Percentiles rank a stretch among this genome's conserved stretches.
These are phyloP conservation scores for Lichtheimia ramosa DNA, from an alignment of 371 early-diverging fungal genomes.

Conservation along the genomic window DNA sequence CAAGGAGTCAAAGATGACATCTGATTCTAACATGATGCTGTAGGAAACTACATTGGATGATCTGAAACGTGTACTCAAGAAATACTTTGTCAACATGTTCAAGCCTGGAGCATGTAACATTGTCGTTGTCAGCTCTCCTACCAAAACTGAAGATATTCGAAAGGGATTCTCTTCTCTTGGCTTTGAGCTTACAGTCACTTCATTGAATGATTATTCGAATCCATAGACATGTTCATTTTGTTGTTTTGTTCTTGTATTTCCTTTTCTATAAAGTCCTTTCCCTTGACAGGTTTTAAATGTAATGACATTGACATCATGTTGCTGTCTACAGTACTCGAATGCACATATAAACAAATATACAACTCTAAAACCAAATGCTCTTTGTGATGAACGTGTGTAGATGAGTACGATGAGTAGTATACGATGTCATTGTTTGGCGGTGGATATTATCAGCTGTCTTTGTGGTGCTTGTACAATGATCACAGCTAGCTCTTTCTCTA, in stretches of 20 bases:
- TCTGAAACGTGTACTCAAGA: conserved; percentile 35
- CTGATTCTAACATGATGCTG: not conserved
- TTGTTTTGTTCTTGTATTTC: not conserved
- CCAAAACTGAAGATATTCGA: conserved; percentile 51
- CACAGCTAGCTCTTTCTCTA: too few species aligned
- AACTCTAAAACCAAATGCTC: too few species aligned
- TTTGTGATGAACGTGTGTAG: too few species aligned
- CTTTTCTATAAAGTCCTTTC: not conserved
- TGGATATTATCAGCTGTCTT: too few species aligned
- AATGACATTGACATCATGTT: too few species aligned
- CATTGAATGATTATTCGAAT: conserved; percentile 38
- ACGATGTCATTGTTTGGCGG: too few species aligned
- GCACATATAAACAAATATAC: too few species aligned
- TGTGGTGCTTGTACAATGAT: too few species aligned
- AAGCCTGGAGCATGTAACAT: conserved; percentile 51
- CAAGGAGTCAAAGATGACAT: not conserved
- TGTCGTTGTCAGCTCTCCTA: conserved; percentile 56
- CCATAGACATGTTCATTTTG: not conserved
- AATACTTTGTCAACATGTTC: conserved; percentile 59
- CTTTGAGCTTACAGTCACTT: conserved; percentile 30
- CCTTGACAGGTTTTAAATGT: not conserved
- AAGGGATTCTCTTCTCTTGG: conserved; percentile 38
- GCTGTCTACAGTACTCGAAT: too few species aligned
- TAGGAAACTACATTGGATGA: conserved; percentile 50
- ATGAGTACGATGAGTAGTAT: too few species aligned